Base-by-base conservation (phyloP, 495 filamentous ascomycete genomes). In the Penicillium subrubescens region DNA sequence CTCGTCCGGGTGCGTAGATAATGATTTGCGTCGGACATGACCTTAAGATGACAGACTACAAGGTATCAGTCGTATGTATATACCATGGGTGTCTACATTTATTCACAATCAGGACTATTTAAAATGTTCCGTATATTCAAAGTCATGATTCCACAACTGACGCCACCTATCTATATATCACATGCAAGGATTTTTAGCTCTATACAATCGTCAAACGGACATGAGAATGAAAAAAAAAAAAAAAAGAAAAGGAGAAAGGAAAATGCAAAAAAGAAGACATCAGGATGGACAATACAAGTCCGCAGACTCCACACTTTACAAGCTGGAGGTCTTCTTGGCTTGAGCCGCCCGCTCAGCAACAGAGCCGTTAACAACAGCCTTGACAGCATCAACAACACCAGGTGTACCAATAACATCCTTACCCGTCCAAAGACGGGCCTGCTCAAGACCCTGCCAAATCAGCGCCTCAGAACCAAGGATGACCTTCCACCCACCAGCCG, bases 391-490 rank as follows among this genome's bases (percentile, higher is more conserved):
- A 31, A 87, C 79, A 53, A 81, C 57, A 1, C 72, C 78, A 8
- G 87, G 87, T 46, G 88, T 78, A 33, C 83, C 79, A 53, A 83
- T 74, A 19, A 85, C 72, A 46, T 83, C 77, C 59, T 76, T 73
- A 3, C 83, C 82, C 34, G 85, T 88, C 88, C 89, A 92, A 25
- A 87, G 82, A 62, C 81, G 82, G 53, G 86, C 83, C 77, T 92
- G 89, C 69, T 91, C 89, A 59, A 92, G 76, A 8, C 89, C 90
- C 75, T 93, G 90, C 82, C 86, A 91, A 71, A 91, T 88, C 77
- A 93, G 75, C 1, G 89, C 87, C 76, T 92, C 90, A 0, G 86
- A 88, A 0, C 89, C 90, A 23, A 87, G 68, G 54, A 92, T 87
- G 12, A 92, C 85, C 74, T 86, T 80, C 90, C 89, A 92, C 8